phyloP scores from a whole-genome alignment of 495 filamentous ascomycete species.

The Friedmanniomyces endolithicus region DNA sequence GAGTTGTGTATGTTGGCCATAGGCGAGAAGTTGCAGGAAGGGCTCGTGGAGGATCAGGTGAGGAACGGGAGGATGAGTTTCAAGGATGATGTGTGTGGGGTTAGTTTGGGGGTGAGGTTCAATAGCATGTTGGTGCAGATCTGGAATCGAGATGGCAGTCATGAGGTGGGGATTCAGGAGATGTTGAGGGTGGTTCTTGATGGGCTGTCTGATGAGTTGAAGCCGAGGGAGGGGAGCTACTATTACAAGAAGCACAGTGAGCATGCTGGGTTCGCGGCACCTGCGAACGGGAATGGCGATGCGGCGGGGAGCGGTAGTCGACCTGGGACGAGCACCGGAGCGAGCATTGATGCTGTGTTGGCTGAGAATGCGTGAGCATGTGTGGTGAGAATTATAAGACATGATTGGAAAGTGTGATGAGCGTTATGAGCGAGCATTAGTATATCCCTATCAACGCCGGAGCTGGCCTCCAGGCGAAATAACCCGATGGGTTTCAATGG shows the following conservation, averaged over 20 bases:
- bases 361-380: not conserved
- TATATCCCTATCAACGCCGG: not conserved
- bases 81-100: constrained; percentile 66
- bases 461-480: not conserved
- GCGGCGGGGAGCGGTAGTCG: not conserved
- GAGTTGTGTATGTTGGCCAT: constrained; percentile 69
- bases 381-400: not conserved
- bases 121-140: constrained; percentile 68
- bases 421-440: constrained; percentile 1
- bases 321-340: constrained; percentile 4
- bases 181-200: constrained; percentile 58
- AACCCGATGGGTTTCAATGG: too few species aligned
- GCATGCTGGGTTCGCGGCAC: constrained; percentile 37
- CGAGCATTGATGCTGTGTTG: constrained; percentile 9
- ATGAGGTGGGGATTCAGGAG: constrained; percentile 57
- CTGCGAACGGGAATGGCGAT: not conserved
- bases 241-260: constrained; percentile 52
- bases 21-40: constrained; percentile 70
- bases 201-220: constrained; percentile 51
- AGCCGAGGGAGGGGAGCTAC: constrained; percentile 56
- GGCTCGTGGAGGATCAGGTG: constrained; percentile 51
- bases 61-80: constrained; percentile 43
- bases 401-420: not conserved
- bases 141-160: constrained; percentile 70
- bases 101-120: constrained; percentile 59